Conservation (phyloP, 805 yeast species). For the Pichia phayaonensis region DNA sequence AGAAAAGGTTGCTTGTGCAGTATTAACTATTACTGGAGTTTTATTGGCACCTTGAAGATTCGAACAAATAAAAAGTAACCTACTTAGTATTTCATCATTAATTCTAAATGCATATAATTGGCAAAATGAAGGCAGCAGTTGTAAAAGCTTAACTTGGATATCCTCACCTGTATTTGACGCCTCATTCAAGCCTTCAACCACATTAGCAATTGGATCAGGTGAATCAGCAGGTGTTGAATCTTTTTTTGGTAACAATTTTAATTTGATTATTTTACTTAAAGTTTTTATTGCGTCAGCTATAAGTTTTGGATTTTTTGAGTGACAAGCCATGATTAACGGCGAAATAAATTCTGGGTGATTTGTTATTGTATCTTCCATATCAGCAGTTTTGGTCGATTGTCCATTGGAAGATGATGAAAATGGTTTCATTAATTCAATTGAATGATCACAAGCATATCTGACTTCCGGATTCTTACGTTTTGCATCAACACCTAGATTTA, state of each 20-base stretch:
- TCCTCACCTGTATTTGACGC: constrained; percentile 66
- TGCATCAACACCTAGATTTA: constrained; percentile 56
- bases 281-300: constrained; percentile 66
- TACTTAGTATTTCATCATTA: constrained; percentile 47
- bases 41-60: constrained; percentile 62
- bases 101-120: constrained; percentile 53
- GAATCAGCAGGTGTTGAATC: constrained; percentile 19
- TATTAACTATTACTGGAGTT: constrained; percentile 70
- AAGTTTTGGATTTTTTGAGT: constrained; percentile 66
- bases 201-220: constrained; percentile 32
- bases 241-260: constrained; percentile 46
- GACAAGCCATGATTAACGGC: constrained; percentile 70
- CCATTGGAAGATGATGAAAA: neutral
- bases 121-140: constrained; percentile 68
- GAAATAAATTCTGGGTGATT: constrained; percentile 43
- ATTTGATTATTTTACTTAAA: constrained; percentile 51
- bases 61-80: constrained; percentile 61
- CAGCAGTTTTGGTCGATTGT: neutral
- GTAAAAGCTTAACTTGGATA: constrained; percentile 79
- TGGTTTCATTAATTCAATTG: constrained; percentile 38
- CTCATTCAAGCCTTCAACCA: constrained; percentile 62
- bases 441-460: constrained; percentile 45
- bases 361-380: neutral
- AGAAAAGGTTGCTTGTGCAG: constrained; percentile 90
- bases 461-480: constrained; percentile 67